Evolutionary conservation across 108 stramenopile species (phyloP), one percentile per base, ranked within the genome.

Genomic region (Tribonema minus): DNA sequence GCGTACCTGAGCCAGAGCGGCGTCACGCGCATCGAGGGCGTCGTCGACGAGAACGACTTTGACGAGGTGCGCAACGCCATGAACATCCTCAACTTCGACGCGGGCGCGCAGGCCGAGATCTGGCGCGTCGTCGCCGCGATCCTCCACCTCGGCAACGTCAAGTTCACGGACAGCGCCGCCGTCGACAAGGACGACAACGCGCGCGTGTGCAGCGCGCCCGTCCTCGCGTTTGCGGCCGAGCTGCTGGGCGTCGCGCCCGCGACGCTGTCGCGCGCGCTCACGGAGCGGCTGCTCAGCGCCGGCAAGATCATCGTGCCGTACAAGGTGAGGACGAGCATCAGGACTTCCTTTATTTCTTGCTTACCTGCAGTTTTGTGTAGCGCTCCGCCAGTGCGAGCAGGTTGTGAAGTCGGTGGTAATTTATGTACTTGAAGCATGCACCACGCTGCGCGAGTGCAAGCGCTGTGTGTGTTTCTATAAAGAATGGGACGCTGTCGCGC

Each of bases 21-120:
- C 37, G 70, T 71, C 30, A 65, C 70, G 27, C 2, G 37, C 23
- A 76, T 91, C 68, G 94, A 96, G 81, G 93, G 93, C 15, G 82
- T 87, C 37, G 89, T 88, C n/a, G 92, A 92, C 37, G 71, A 72
- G 71, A 46, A 46, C 41, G 9, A 46, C 64, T 58, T 83, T n/a
- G 90, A 92, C n/a, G 87, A 89, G 27, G 93, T 90, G 88, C 72
- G 82, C n/a, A 76, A 88, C 37, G 93, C 94, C 3, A 79, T 88
- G 40, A 58, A 70, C 65, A 76, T 40, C 2, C 58, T 80, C 30
- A 78, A 83, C 23, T 39, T 77, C 37, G 37, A 54, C 38, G 46
- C 66, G 34, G 25, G 27, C 25, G 39, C 4, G 33, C 63, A 59
- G 72, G 54, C 26, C 41, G 68, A 58, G 15, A 61, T 84, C 30